These are phyloP conservation scores for Dryas integrifolia DNA, from an alignment of 331 rosid species.

Conservation along the genomic window DNA sequence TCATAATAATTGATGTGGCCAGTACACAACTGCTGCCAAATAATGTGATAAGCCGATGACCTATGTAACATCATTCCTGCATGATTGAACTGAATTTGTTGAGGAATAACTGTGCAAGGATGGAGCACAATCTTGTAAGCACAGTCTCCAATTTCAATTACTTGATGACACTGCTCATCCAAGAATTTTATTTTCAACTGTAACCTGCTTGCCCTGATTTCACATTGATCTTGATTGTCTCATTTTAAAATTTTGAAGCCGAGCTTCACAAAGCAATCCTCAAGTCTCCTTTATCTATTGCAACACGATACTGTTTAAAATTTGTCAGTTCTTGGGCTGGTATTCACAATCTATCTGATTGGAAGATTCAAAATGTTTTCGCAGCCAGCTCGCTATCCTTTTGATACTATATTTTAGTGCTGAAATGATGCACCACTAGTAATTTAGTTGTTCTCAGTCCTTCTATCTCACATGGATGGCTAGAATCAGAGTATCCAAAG, in stretches of 20 bases:
- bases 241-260: background rate
- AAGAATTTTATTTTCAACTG: background rate
- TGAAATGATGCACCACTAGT: slow-evolving; percentile 13
- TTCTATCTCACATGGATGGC: slow-evolving; percentile 21
- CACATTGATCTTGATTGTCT: background rate
- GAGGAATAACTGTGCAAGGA: background rate
- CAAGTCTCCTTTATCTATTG: background rate
- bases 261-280: slow-evolving; percentile 3
- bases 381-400: slow-evolving; percentile 22
- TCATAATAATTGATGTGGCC: background rate
- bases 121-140: background rate
- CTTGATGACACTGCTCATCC: slow-evolving; percentile 2
- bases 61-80: background rate
- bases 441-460: slow-evolving; percentile 1
- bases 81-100: background rate
- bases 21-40: background rate
- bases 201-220: background rate
- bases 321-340: slow-evolving; percentile 1
- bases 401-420: slow-evolving; percentile 7
- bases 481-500: slow-evolving; percentile 20
- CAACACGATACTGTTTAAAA: slow-evolving; percentile 1
- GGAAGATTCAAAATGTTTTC: slow-evolving; percentile 17
- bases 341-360: slow-evolving; percentile 2
- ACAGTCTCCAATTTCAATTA: background rate
- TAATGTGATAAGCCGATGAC: background rate